Evolutionary conservation across 179 eudicot species (phyloP), one percentile per base, ranked within the genome.

Genomic region (Beta corolliflora): DNA sequence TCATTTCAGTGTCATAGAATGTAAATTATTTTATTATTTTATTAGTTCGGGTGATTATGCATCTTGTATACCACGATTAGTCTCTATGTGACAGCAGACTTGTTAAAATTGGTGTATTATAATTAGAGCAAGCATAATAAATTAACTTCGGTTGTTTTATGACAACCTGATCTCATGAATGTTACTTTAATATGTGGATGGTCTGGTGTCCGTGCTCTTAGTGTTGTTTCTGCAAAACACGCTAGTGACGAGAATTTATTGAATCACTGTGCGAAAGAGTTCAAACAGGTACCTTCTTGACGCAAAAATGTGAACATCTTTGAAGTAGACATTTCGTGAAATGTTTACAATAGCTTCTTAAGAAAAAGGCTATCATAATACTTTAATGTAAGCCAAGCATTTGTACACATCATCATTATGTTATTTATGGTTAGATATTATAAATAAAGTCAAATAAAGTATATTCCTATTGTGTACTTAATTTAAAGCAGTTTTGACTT

Each of bases 201-300:
- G 60, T 88, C 92, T 81, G 98, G 98, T 60, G 89, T 94, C n/a
- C 91, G 91, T 87, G 92, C 98, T 55, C 88, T 94, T 46, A 94
- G 97, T 81, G 97, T 95, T 84, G 91, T 87, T 77, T 86, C 82
- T 64, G 93, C 98, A 46, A 91, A 93, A 76, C 81, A 87, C 72
- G 72, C 83, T 64, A 91, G 88, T 25, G 87, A 94, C 73, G 86
- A 82, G 56, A 81, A 79, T 67, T 83, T 88, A 80, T 50, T 89
- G 46, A 53, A 77, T 45, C 84, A 89, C 77, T 89, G 93, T 69
- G 56, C 93, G 60, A 23, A 91, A 65, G 85, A 90, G 80, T 94
- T 94, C 76, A 89, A 83, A 79, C 86, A 91, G 94, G 98, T 94
- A 82, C 31, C 23, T 23, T 58, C 53, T 9, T 1, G 10, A 15